Evolutionary conservation across 768 basidiomycete species (phyloP).

Genomic region (Ramaria sp.): DNA sequence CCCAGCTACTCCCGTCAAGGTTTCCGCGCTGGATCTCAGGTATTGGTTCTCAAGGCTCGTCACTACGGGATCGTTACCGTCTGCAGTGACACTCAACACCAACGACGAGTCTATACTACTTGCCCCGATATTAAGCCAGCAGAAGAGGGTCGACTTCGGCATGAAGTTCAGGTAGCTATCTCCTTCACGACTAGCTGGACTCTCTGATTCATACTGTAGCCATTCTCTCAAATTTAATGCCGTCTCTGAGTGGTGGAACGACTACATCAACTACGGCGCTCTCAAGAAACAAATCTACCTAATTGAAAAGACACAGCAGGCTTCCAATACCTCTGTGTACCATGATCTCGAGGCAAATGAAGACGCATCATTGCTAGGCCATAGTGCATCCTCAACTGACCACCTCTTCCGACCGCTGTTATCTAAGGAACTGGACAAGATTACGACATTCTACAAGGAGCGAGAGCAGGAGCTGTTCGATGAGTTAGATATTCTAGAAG

Average conservation of each 20-base stretch:
- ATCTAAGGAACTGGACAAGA: constrained; percentile 76
- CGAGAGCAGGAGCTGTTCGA: constrained; percentile 66
- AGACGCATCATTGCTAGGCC: constrained; percentile 41
- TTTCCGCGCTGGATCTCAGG: background rate
- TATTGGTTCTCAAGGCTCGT: background rate
- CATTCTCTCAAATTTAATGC: constrained; percentile 81
- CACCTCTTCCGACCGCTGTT: constrained; percentile 60
- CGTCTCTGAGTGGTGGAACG: constrained; percentile 86
- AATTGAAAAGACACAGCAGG: constrained; percentile 65
- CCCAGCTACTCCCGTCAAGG: no score
- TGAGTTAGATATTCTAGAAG: constrained; percentile 49
- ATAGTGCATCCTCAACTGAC: constrained; percentile 33
- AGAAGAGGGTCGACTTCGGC: background rate
- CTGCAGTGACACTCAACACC: background rate
- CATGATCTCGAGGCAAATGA: constrained; percentile 61
- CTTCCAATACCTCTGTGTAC: constrained; percentile 23
- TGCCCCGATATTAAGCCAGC: background rate
- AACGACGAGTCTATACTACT: constrained; percentile 3
- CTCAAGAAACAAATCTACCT: constrained; percentile 82
- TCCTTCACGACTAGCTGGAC: background rate
- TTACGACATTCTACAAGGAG: constrained; percentile 62
- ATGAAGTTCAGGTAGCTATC: constrained; percentile 12
- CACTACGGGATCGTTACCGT: background rate
- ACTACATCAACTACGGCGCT: constrained; percentile 69
- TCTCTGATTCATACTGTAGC: constrained; percentile 5